Base-by-base conservation (phyloP, 1,284 basidiomycete species). In the Sporisorium reilianum region DNA sequence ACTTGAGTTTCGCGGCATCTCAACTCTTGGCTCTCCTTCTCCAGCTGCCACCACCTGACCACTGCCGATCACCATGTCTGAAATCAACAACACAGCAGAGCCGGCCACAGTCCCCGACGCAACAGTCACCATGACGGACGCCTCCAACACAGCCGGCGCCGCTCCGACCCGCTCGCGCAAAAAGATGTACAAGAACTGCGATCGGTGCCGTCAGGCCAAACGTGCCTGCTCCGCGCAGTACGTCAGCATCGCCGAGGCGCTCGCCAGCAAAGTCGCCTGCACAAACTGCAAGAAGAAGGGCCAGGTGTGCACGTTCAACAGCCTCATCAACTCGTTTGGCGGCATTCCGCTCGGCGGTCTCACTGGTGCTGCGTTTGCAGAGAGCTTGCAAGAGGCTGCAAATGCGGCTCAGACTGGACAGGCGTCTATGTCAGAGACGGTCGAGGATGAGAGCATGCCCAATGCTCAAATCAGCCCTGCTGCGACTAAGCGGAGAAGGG, bases 131-230 rank as follows among this genome's bases (percentile, higher is more conserved):
- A 59, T 52, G 49, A 34, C 32, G 11, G 59, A 32, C 18, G 28
- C 20, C 1, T 11, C 46, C 46, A 36, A 42, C 11, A 42, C 34
- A 11, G 22, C 34, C 22, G 20, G 30, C 16, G 26, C 26, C 2
- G 55, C 23, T n/a, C 36, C 36, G 36, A 36, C 63, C 5, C 59
- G 51, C 14, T 64, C 67, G 38, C 67, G 67, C 67, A 71, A 71
- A 36, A 71, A 71, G 42, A 71, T 71, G 68, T 72, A 67, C 69
- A 66, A 64, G 44, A 72, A 72, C 60, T 72, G 69, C 54, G 69
- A 72, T 36, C 57, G 53, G 7, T 72, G 69, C 32, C 64, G 69
- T 42, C 53, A 59, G 26, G 69, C 69, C 30, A 72, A 72, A 36
- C 69, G 69, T 25, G 69, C 62, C 22, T 72, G 69, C 20, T 61